phyloP scores from a whole-genome alignment of 164 flowering plant genomes.

The Annona cherimola region DNA sequence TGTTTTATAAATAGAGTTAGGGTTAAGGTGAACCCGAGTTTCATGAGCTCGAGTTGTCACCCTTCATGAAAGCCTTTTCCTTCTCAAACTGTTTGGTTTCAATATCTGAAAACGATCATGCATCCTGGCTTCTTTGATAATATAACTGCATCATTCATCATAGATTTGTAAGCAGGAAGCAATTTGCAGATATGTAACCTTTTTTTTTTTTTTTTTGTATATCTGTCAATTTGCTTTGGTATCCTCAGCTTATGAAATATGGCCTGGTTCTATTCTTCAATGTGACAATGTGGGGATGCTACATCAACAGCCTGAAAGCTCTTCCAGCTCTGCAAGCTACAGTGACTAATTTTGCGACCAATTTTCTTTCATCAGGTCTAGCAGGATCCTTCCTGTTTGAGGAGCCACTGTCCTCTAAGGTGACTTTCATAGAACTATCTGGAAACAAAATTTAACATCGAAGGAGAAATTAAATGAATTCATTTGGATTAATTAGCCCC shows the following conservation, averaged over 20 bases:
- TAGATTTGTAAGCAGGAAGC: background rate
- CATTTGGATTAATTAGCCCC: no score
- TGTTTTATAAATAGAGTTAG: no score
- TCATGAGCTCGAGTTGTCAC: no score
- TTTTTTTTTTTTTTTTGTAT: background rate
- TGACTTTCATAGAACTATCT: slow-evolving; percentile 13
- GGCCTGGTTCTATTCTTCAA: slow-evolving; percentile 70
- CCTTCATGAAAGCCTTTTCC: no score
- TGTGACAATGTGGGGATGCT: slow-evolving; percentile 92
- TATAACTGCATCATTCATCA: background rate
- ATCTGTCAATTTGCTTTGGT: background rate
- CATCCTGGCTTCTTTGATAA: no score
- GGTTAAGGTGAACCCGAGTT: no score
- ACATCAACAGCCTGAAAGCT: slow-evolving; percentile 80
- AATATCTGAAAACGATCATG: no score
- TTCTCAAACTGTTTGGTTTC: no score
- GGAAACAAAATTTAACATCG: background rate
- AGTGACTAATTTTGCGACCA: slow-evolving; percentile 81
- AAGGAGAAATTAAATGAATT: background rate
- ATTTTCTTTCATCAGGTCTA: slow-evolving; percentile 80
- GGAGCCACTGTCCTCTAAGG: slow-evolving; percentile 60
- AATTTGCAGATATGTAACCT: background rate
- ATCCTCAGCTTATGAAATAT: slow-evolving; percentile 25
- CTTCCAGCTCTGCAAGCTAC: slow-evolving; percentile 94
- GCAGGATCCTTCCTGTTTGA: slow-evolving; percentile 77